Percentiles rank a stretch among this genome's conserved stretches.
These are phyloP conservation scores for Zygotorulaspora danielsina DNA, from an alignment of 805 yeast species.

Conservation along the genomic window DNA sequence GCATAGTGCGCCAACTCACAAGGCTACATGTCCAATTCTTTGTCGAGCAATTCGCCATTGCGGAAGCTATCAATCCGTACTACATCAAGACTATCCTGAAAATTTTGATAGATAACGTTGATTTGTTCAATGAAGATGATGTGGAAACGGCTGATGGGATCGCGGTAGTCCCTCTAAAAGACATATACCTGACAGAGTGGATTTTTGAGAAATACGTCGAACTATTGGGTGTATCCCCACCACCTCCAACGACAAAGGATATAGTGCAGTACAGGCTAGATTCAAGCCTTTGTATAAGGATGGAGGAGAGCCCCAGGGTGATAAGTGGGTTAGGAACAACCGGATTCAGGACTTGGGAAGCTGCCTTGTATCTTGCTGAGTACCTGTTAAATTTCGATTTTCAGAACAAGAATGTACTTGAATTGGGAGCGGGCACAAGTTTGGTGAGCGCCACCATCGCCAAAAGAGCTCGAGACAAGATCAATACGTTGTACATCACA, in stretches of 20 bases:
- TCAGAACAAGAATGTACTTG: slow-evolving; percentile 42
- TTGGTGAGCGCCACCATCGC: slow-evolving; percentile 41
- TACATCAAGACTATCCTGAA: slow-evolving; percentile 48
- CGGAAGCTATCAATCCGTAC: slow-evolving; percentile 42
- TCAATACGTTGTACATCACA: slow-evolving; percentile 24
- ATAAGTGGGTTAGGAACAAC: slow-evolving; percentile 79
- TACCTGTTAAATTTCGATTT: slow-evolving; percentile 36
- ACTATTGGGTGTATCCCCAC: slow-evolving; percentile 26
- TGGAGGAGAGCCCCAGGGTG: slow-evolving; percentile 58
- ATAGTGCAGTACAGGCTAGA: slow-evolving; percentile 33
- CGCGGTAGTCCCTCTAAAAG: slow-evolving; percentile 8
- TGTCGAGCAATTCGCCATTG: slow-evolving; percentile 17
- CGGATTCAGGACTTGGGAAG: slow-evolving; percentile 92
- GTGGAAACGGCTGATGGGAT: neutral
- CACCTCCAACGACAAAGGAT: slow-evolving; percentile 30
- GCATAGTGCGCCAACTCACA: slow-evolving; percentile 11
- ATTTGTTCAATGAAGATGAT: slow-evolving; percentile 36
- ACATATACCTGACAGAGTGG: slow-evolving; percentile 27
- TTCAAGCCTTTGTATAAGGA: slow-evolving; percentile 25
- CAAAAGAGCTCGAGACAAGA: slow-evolving; percentile 9
- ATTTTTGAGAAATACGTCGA: slow-evolving; percentile 33
- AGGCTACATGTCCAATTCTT: slow-evolving; percentile 18
- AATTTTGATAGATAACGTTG: slow-evolving; percentile 37
- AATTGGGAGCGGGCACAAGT: slow-evolving; percentile 90
- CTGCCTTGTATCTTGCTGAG: slow-evolving; percentile 63